Evolutionary conservation across 106 monocot genomes (phyloP).

Genomic region (Dactylorhiza incarnata): DNA sequence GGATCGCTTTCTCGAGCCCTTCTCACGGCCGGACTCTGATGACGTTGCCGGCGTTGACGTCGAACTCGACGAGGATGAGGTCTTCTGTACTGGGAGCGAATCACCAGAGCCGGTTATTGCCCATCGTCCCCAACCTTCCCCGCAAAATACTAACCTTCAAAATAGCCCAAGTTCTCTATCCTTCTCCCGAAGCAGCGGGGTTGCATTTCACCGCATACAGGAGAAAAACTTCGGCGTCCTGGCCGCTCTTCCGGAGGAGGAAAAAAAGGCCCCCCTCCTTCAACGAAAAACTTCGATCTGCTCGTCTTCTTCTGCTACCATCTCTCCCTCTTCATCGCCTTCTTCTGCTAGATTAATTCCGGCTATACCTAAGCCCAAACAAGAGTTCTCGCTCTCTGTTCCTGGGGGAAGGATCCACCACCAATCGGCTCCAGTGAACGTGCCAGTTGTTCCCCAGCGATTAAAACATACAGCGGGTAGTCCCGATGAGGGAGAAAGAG

Average conservation of each 20-base stretch:
- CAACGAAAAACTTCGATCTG: conserved; percentile 27
- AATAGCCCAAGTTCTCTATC: conserved; percentile 1
- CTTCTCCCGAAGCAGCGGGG: not conserved
- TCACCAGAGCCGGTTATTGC: not conserved
- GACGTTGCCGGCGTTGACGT: conserved; percentile 15
- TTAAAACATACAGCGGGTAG: conserved; percentile 4
- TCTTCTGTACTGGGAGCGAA: conserved; percentile 32
- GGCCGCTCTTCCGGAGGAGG: conserved; percentile 52
- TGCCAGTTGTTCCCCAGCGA: conserved; percentile 35
- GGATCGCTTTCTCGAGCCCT: conserved; percentile 45
- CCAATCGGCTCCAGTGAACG: conserved; percentile 67
- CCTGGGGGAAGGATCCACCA: conserved; percentile 18
- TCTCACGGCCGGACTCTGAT: conserved; percentile 7
- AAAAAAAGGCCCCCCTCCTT: conserved; percentile 16
- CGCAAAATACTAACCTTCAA: conserved; percentile 2
- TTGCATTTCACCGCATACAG: conserved; percentile 8
- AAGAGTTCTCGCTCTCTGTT: conserved; percentile 12
- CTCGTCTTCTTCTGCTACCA: conserved; percentile 26
- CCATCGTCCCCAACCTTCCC: not conserved
- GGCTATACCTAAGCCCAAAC: conserved; percentile 32
- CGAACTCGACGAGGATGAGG: conserved; percentile 67
- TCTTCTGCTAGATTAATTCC: conserved; percentile 28
- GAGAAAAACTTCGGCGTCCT: conserved; percentile 55
- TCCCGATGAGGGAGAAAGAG: conserved; percentile 3
- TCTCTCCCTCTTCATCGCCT: conserved; percentile 22